phyloP scores from a whole-genome alignment of 371 early-diverging fungal species.

The Syncephalastrum racemosum region DNA sequence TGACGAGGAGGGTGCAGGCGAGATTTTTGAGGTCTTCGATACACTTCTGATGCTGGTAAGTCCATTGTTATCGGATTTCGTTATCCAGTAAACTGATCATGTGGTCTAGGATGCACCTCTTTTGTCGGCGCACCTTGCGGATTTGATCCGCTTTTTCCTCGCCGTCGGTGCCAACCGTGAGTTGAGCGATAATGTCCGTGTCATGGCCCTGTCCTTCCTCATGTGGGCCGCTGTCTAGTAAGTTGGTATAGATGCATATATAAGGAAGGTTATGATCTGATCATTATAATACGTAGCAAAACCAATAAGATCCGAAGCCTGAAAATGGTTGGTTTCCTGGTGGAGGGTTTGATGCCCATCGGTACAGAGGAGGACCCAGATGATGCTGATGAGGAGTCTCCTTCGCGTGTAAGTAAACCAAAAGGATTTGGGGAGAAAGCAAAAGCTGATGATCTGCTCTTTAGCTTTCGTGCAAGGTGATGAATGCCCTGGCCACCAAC shows the following conservation, averaged over 20 bases:
- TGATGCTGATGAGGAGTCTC: constrained; percentile 84
- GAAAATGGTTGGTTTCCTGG: constrained; percentile 73
- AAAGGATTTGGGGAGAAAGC: not conserved
- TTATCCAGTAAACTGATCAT: not conserved
- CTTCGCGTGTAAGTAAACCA: constrained; percentile 59
- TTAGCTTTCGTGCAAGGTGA: constrained; percentile 63
- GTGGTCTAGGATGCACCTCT: constrained; percentile 70
- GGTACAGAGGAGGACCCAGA: constrained; percentile 84
- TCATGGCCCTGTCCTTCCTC: constrained; percentile 82
- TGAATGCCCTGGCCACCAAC: constrained; percentile 77
- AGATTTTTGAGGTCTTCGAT: constrained; percentile 88
- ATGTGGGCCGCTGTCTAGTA: constrained; percentile 84
- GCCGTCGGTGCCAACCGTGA: constrained; percentile 66
- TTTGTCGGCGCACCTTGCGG: constrained; percentile 72
- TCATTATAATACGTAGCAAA: constrained; percentile 43
- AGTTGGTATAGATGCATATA: constrained; percentile 22
- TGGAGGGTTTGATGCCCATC: constrained; percentile 80
- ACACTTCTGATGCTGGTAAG: constrained; percentile 66
- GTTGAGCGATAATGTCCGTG: constrained; percentile 68
- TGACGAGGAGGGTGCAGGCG: constrained; percentile 71
- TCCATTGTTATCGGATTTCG: not conserved
- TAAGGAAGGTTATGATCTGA: not conserved
- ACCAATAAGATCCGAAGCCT: constrained; percentile 79
- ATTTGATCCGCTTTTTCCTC: constrained; percentile 79
- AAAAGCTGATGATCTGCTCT: not conserved